Evolutionary conservation across 1,139 yeast genomes (phyloP).

Genomic region (Candida sp.): DNA sequence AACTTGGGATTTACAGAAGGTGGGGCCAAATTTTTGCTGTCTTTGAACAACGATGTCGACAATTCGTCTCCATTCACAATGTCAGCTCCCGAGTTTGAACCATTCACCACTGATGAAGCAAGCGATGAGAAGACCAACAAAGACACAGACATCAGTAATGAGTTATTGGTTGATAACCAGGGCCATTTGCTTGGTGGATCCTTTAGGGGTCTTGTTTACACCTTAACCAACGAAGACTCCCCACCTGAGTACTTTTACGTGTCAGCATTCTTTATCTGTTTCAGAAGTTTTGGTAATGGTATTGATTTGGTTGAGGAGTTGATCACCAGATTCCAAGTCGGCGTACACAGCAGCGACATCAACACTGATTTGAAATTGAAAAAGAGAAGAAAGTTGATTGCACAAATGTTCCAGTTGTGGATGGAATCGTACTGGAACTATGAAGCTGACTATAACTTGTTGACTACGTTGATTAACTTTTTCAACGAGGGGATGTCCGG

Average conservation of each 20-base stretch:
- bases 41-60: conserved; percentile 41
- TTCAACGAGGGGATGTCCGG: conserved; percentile 72
- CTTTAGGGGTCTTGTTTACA: conserved; percentile 70
- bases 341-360: conserved; percentile 35
- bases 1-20: conserved; percentile 58
- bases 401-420: conserved; percentile 79
- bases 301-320: conserved; percentile 72
- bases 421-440: conserved; percentile 87
- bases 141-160: conserved; percentile 27
- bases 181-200: conserved; percentile 79
- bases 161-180: conserved; percentile 48
- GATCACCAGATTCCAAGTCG: conserved; percentile 65
- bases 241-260: conserved; percentile 74
- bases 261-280: conserved; percentile 81
- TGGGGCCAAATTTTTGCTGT: conserved; percentile 57
- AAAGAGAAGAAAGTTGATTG: conserved; percentile 68
- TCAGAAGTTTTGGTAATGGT: conserved; percentile 75
- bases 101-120: conserved; percentile 27
- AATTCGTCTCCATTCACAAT: conserved; percentile 45
- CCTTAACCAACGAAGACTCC: conserved; percentile 72
- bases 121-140: conserved; percentile 4
- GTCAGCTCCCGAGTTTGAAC: conserved; percentile 40
- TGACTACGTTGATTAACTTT: conserved; percentile 75
- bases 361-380: conserved; percentile 57
- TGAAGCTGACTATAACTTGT: conserved; percentile 57